Evolutionary conservation across 352 stramenopile genomes (phyloP), one percentile per base, ranked within the genome.

Genomic region (Pythium graminicola): DNA sequence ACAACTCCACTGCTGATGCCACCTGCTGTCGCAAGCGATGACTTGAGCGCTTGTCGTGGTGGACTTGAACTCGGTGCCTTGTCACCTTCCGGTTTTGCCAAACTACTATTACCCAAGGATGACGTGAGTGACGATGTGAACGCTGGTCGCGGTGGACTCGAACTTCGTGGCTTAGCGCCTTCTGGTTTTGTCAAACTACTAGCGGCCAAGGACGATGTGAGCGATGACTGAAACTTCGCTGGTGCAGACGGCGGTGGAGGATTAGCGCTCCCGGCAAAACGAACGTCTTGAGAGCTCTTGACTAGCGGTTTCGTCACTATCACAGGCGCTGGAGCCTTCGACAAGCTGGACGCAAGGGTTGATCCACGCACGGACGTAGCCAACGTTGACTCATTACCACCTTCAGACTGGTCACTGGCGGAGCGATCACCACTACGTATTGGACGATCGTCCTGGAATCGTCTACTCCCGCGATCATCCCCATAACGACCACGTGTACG

Each of bases 211-310:
- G 47, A 49, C 2, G 50, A 43, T 14, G 13, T 20, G 27, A 61
- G 44, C 4, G 54, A 61, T 16, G 54, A 61, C 28, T 27, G 41
- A 16, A 53, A 54, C 33, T 50, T 57, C 13, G 40, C 17, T 14
- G 24, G 39, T n/a, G 40, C 38, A 29, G 26, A 11, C 39, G 39
- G 24, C 1, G 46, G 46, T 6, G 46, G 20, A 35, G 22, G 38
- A 31, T n/a, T 52, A 19, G n/a, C n/a, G 6, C n/a, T 41, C 4
- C 57, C 44, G 3, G 57, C 7, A 41, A 73, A 57, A 9, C 72
- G 71, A 5, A 76, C 65, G 53, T 89, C 77, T 43, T 82, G 71
- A 2, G 65, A 64, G 27, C 75, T 86, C 26, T 70, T 76, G 5
- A 54, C 59, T 20, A 71, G 7, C 0, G 69, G 57, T 40, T 65